Evolutionary conservation across 768 basidiomycete species (phyloP).

Genomic region (Amanita muscaria): DNA sequence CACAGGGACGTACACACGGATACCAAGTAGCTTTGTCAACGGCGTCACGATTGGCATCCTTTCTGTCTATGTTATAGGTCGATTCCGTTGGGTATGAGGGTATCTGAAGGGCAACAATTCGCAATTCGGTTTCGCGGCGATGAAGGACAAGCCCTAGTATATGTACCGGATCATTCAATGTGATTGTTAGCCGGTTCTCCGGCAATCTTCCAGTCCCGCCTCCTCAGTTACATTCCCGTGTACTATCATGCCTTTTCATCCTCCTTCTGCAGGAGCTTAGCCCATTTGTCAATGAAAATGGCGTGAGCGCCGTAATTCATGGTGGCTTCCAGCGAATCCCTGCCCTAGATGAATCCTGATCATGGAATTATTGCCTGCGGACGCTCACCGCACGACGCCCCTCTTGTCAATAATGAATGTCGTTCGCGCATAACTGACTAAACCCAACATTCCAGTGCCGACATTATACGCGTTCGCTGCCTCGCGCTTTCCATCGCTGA

Average conservation of each 20-base stretch:
- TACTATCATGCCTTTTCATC: constrained; percentile 17
- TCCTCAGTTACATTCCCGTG: too few species aligned
- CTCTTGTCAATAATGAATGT: constrained; percentile 72
- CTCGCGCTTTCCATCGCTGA: constrained; percentile 61
- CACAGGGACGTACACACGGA: constrained; percentile 47
- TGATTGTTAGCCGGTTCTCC: background rate
- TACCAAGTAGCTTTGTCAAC: constrained; percentile 56
- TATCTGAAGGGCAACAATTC: too few species aligned
- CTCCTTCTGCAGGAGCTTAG: constrained; percentile 43
- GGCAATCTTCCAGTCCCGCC: too few species aligned
- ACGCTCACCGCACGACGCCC: constrained; percentile 55
- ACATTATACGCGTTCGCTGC: constrained; percentile 58
- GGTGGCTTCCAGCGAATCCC: constrained; percentile 51
- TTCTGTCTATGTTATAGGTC: background rate
- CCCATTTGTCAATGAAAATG: constrained; percentile 64
- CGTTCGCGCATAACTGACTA: constrained; percentile 48
- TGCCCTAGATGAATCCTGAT: too few species aligned
- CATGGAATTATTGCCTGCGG: background rate
- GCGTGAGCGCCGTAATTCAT: constrained; percentile 58
- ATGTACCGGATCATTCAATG: background rate
- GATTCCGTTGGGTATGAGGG: too few species aligned
- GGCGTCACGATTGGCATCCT: constrained; percentile 33
- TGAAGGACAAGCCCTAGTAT: too few species aligned
- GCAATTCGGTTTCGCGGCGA: too few species aligned
- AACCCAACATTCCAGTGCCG: constrained; percentile 59